Evolutionary conservation across 768 basidiomycete genomes (phyloP), one percentile per base, ranked within the genome.

Genomic region (Amanita rimosa): DNA sequence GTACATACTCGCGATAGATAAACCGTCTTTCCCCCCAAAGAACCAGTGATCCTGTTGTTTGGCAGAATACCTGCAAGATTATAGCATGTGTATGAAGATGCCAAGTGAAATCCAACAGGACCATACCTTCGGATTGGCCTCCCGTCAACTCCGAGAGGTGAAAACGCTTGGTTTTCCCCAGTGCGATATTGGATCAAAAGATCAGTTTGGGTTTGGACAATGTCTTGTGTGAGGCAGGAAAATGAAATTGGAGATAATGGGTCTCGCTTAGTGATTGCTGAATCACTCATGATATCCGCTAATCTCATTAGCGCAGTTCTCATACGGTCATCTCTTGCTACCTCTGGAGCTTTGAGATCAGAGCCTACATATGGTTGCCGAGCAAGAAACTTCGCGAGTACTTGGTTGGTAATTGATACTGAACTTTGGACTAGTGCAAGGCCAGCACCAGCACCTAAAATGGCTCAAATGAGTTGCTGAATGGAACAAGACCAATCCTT

Each of bases 161-260:
- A 72, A 50, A 81, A 80, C 3, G 79, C 74, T 1, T 60, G 57
- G 3, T 65, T 59, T 17, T 70, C 55, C 17, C 71, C 74, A 45
- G 68, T 71, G 10, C 62, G 60, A 50, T 78, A 83, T 35, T 67
- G 63, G 37, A 55, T 59, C 46, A 83, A 59, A 29, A 66, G 60
- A 21, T 78, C 75, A 0, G 64, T 62, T 57, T 87, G 84, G 13
- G 64, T 69, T 58, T 71, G 65, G 22, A 73, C 60, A 6, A 75
- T 63, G 4, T 81, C 78, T 7, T 66, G 65, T 0, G 79, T 54
- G 27, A 83, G 68, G 54, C 78, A 78, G 9, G 75, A 83, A 57
- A 88, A 88, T 6, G 83, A 85, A 44, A 87, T 65, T 1, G 78
- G 67, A 4, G 76, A 84, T n/a, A 58, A 50, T 9, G 83, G 78